Base-by-base conservation (phyloP, 169 alveolate species). In the Eimeria maxima region DNA sequence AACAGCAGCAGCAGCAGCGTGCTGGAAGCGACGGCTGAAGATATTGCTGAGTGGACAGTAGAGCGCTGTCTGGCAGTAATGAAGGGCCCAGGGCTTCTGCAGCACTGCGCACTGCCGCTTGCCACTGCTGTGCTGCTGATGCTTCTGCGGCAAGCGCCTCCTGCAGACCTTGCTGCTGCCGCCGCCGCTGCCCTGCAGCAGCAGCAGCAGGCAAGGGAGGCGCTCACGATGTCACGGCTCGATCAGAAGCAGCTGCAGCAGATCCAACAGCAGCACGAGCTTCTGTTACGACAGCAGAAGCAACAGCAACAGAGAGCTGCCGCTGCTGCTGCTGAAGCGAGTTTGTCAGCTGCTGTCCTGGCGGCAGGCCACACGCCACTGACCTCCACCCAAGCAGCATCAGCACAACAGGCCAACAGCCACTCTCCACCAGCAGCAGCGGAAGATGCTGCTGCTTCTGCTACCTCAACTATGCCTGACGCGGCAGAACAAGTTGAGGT, bases 271-370 rank as follows among this genome's bases (percentile, higher is more conserved):
- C 93, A 60, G 45, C 80, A 86, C 81, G 57, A 57, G 93, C 74
- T 33, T 42, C 27, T 33, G 38, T 80, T 38, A 71, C 80, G 38
- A 42, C 80, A 86, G 65, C 93, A 86, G 60, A 55, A 86, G 44
- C 93, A 38, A 63, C 80, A 86, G 93, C 78, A 60, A 42, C 44
- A 86, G 67, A 53, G 27, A 45, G 93, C 93, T 86, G 93, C 93
- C 42, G 93, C 93, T 38, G 93, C 78, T 60, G 93, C 93, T 57
- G 93, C 93, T 57, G 93, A 63, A 27, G 93, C 93, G 42, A 45
- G 73, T n/a, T 80, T 86, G 24, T 45, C 93, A 16, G 93, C 93
- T 4, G 93, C 93, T 29, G 93, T 86, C 8, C 38, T 86, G 24
- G 93, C 93, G 38, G 93, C 93, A 11, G 93, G 93, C 33, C 67